Evolutionary conservation across 2,329 filamentous ascomycete species (phyloP), one percentile per base, ranked within the genome.

Genomic region (Corinectria fuckeliana): DNA sequence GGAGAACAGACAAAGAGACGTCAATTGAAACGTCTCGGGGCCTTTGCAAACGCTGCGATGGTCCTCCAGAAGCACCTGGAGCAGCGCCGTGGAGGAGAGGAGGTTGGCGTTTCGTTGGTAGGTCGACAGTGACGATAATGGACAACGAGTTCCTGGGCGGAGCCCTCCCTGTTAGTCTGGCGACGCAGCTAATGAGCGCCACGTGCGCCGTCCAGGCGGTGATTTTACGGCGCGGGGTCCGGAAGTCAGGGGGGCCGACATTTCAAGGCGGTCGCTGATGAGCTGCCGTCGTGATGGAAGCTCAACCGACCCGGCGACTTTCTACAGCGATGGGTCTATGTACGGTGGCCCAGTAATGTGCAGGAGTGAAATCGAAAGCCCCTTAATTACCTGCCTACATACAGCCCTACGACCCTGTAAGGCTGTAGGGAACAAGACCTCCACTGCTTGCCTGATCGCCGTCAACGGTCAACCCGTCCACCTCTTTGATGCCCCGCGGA

Each of bases 111-210:
- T 36, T 36, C 21, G 58, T 36, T 61, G 65, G 55, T 50, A 60
- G 56, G 61, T 69, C 55, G 49, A 60, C 58, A 59, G 67, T 70
- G 67, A 70, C 64, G 66, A 69, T 62, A 62, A 62, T 67, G 65
- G 63, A 66, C 58, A 61, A 61, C 64, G 65, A 64, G 53, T 66
- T 68, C 65, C 61, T 32, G 39, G 25, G 66, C 68, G 67, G 67
- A 68, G 62, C 61, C 39, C n/a, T n/a, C n/a, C n/a, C 36, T 57
- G 54, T 44, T 50, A 50, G 50, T 47, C 54, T 45, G 53, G 14
- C 21, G 16, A 16, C 28, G 45, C 36, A 30, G 16, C 67, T 67
- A 69, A 69, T 68, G 38, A 65, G 9, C 7, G 21, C 14, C 10
- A 21, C 21, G 18, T 16, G n/a, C 32, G 32, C 55, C n/a, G 41